These are phyloP conservation scores for Mycena pura DNA, from an alignment of 768 basidiomycete genomes.

Conservation along the genomic window DNA sequence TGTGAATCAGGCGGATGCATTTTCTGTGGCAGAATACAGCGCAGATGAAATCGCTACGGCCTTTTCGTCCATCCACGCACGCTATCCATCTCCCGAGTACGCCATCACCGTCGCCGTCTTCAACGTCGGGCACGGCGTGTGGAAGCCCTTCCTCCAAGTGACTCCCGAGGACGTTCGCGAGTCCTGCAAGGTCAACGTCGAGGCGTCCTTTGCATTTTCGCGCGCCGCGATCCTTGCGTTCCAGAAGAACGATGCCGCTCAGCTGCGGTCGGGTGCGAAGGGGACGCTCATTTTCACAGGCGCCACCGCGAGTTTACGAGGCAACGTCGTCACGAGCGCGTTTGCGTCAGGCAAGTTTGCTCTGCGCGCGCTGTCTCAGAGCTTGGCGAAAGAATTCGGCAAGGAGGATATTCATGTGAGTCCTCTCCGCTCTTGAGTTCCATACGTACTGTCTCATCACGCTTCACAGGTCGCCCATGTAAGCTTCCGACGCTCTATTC, in stretches of 20 bases:
- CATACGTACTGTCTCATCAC: not conserved
- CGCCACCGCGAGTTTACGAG: conserved; percentile 70
- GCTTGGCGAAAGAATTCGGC: conserved; percentile 76
- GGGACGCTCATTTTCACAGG: conserved; percentile 78
- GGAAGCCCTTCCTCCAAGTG: conserved; percentile 72
- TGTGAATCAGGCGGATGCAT: conserved; percentile 57
- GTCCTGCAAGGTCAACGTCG: conserved; percentile 57
- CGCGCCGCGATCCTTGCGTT: conserved; percentile 65
- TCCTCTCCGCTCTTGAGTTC: not conserved
- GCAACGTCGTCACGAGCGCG: conserved; percentile 64
- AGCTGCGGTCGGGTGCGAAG: conserved; percentile 56
- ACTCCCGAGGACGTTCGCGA: conserved; percentile 63
- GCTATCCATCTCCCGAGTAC: conserved; percentile 54
- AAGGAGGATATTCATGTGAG: conserved; percentile 76
- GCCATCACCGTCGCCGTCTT: conserved; percentile 67
- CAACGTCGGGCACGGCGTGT: conserved; percentile 63
- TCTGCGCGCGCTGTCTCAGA: conserved; percentile 68
- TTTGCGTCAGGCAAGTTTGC: conserved; percentile 73
- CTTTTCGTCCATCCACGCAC: conserved; percentile 53
- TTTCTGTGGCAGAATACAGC: conserved; percentile 59
- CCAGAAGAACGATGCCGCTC: conserved; percentile 60
- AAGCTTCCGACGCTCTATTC: conserved; percentile 35
- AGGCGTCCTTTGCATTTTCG: conserved; percentile 69
- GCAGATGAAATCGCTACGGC: conserved; percentile 56
- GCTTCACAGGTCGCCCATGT: conserved; percentile 69